Evolutionary conservation across 495 filamentous ascomycete species (phyloP), one percentile per base, ranked within the genome.

Genomic region (Penicillium ucsense): DNA sequence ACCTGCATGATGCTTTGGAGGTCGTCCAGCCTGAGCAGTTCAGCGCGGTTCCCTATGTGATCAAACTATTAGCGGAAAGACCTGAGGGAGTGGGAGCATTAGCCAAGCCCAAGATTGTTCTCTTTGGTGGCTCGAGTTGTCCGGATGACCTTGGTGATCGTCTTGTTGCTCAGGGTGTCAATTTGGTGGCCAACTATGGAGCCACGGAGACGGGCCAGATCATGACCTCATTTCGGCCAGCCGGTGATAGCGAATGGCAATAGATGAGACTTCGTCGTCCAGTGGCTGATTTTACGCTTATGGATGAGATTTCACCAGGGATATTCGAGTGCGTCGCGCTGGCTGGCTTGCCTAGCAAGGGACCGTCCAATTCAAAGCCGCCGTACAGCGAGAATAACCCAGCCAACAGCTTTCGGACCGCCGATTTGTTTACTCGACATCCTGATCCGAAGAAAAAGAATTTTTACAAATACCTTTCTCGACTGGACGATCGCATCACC

Each of bases 181-280:
- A 78, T 41, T 63, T 82, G 4, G 69, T 77, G 6, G 66, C 62
- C 31, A 70, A 78, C 52, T 77, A 79, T 47, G 63, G 68, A 28
- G 64, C 62, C 0, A 81, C 79, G 0, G 79, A 83, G 46, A 74
- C 71, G 5, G 77, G 76, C 30, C 73, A 77, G 43, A 57, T 82
- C 7, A 76, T 81, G 74, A 79, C 68, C 28, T 79, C 76, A 0
- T 67, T 72, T 44, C 53, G 70, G 3, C 41, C 55, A 6, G 49
- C 51, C 4, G 61, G 55, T 2, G 84, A 88, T 49, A 77, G 67
- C 36, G 74, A 77, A n/a, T 87, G 82, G 83, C 73, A 85, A 47
- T 86, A 83, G 49, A 66, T 87, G 28, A 71, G 83, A 9, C 57
- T 65, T 3, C 55, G 55, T 27, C 54, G 60, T 0, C 55, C 54